A percentile compares a stretch with the other conserved stretches of the same genome.
phyloP scores from a whole-genome alignment of 306 rosid genomes.

The Fragaria nilgerrensis region DNA sequence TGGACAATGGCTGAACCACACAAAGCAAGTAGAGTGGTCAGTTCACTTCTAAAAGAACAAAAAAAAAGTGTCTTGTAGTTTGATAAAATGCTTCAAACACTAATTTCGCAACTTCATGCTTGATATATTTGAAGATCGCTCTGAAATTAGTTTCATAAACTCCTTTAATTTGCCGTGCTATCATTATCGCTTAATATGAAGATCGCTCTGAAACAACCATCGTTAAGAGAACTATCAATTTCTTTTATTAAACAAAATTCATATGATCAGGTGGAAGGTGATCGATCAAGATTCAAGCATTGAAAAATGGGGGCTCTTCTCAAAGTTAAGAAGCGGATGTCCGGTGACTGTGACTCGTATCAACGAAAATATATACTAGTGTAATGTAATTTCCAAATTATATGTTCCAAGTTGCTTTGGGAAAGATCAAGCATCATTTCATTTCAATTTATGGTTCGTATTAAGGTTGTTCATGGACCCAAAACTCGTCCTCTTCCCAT shows the following conservation, averaged over 20 bases:
- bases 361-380: not conserved
- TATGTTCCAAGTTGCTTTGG: not conserved
- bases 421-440: not conserved
- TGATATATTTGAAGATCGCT: not conserved
- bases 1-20: not conserved
- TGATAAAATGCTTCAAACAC: not conserved
- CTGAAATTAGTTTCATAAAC: not conserved
- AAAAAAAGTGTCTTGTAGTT: not conserved
- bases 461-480: not conserved
- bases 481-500: constrained; percentile 4
- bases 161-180: not conserved
- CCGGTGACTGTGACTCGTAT: constrained; percentile 49
- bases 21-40: not conserved
- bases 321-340: constrained; percentile 68
- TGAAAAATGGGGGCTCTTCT: constrained; percentile 69
- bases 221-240: not conserved
- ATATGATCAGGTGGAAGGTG: constrained; percentile 62
- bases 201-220: not conserved
- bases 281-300: constrained; percentile 62
- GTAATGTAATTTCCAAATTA: not conserved
- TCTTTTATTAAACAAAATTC: not conserved
- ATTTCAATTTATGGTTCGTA: not conserved
- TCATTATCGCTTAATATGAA: not conserved
- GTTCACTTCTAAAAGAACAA: not conserved
- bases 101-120: not conserved